These are phyloP conservation scores for Creolimax fragrantissima DNA, from an alignment of 78 protist genomes.

Conservation along the genomic window DNA sequence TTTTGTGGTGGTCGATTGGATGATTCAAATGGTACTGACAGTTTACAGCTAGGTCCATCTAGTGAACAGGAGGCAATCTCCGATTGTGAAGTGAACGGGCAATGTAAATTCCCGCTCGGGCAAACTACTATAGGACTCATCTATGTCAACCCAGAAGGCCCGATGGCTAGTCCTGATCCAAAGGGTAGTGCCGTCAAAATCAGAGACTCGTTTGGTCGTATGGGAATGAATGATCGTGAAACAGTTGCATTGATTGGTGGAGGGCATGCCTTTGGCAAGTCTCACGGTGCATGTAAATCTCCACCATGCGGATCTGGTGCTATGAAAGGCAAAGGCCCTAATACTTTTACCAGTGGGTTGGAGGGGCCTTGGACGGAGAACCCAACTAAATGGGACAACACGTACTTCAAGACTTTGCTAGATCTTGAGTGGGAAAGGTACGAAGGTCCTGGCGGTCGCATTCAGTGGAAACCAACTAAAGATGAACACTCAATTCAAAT, in stretches of 20 bases:
- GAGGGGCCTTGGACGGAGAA: conserved; percentile 59
- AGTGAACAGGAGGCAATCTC: neutral
- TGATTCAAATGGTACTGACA: neutral
- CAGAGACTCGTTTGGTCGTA: conserved; percentile 44
- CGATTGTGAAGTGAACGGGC: conserved; percentile 12
- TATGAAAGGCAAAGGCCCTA: conserved; percentile 40
- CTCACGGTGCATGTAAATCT: conserved; percentile 52
- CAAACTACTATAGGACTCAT: conserved; percentile 39
- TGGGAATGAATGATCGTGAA: conserved; percentile 52
- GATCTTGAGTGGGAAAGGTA: neutral
- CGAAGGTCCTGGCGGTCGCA: conserved; percentile 28
- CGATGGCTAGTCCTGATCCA: neutral
- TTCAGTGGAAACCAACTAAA: conserved; percentile 18
- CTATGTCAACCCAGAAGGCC: conserved; percentile 60
- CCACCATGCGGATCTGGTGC: neutral
- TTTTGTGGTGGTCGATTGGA: conserved; percentile 36
- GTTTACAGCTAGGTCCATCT: neutral
- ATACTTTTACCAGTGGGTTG: conserved; percentile 43
- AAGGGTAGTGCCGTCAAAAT: conserved; percentile 26
- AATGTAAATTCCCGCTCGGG: conserved; percentile 25
- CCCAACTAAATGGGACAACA: conserved; percentile 39
- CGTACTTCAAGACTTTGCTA: conserved; percentile 27
- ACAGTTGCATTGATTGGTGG: conserved; percentile 64
- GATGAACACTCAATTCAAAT: neutral
- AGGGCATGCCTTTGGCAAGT: conserved; percentile 60